Conservation (phyloP, 768 basidiomycete genomes). For the Hypholoma fasciculare region DNA sequence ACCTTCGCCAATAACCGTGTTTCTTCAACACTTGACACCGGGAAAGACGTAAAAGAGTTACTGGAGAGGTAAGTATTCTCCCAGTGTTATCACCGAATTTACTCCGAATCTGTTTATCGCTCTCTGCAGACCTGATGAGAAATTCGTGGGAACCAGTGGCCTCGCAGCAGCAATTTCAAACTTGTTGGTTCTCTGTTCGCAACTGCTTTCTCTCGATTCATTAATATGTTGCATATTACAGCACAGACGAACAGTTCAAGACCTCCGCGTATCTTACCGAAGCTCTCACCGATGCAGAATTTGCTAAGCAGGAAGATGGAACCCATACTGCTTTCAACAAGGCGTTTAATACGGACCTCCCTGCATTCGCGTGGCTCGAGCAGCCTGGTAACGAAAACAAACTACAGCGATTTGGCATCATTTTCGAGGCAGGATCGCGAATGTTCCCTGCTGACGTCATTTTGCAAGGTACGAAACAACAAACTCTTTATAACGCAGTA, state of each 20-base stretch:
- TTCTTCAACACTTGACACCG: slow-evolving; percentile 27
- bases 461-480: slow-evolving; percentile 11
- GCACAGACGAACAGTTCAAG: slow-evolving; percentile 10
- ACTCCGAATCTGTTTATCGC: neutral
- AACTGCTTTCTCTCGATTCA: neutral
- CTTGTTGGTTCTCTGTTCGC: neutral
- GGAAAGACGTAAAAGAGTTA: slow-evolving; percentile 24
- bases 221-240: neutral
- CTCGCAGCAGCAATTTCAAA: slow-evolving; percentile 3
- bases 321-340: slow-evolving; percentile 14
- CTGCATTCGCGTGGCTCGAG: slow-evolving; percentile 21
- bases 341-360: slow-evolving; percentile 17
- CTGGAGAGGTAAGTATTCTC: slow-evolving; percentile 17
- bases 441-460: slow-evolving; percentile 15
- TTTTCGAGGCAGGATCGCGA: slow-evolving; percentile 17
- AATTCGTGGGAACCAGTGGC: slow-evolving; percentile 5
- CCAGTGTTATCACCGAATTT: neutral
- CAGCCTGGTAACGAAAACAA: slow-evolving; percentile 21
- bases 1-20: slow-evolving; percentile 35
- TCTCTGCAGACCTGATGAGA: slow-evolving; percentile 17
- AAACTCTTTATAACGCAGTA: neutral
- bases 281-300: slow-evolving; percentile 17
- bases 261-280: slow-evolving; percentile 19
- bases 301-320: neutral
- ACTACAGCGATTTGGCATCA: slow-evolving; percentile 26